Conservation (phyloP, 805 yeast species). For the Phaffomyces antillensis region DNA sequence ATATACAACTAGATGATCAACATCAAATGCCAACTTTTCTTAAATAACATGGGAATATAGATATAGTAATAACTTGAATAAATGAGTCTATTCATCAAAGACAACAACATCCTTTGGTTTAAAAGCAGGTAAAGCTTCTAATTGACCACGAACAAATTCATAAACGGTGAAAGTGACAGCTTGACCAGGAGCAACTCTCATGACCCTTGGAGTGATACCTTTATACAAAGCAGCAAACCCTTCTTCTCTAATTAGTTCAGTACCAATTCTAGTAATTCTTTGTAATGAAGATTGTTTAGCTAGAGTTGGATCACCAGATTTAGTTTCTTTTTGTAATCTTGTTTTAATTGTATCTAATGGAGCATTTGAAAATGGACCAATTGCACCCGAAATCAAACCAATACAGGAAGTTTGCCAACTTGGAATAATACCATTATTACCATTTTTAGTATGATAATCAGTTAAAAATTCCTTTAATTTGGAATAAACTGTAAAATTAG, state of each 20-base stretch:
- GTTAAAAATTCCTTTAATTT: constrained; percentile 68
- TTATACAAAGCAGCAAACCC: constrained; percentile 86
- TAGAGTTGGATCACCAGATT: constrained; percentile 31
- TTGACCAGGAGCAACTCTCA: constrained; percentile 99
- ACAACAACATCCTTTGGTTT: constrained; percentile 21
- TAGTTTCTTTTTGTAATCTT: constrained; percentile 87
- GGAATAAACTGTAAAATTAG: constrained; percentile 92
- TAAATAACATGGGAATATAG: not conserved
- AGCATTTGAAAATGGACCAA: constrained; percentile 96
- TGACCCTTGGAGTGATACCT: constrained; percentile 97
- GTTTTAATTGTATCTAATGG: constrained; percentile 97
- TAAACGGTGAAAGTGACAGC: constrained; percentile 97
- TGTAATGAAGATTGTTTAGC: constrained; percentile 56
- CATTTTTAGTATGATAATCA: constrained; percentile 44
- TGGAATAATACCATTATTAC: constrained; percentile 48
- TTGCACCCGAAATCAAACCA: constrained; percentile 91
- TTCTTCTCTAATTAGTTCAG: constrained; percentile 77
- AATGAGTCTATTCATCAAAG: constrained; percentile 24
- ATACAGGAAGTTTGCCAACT: constrained; percentile 90
- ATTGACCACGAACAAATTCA: constrained; percentile 70
- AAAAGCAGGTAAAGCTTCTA: constrained; percentile 36
- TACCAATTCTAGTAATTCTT: constrained; percentile 75
- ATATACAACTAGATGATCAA: constrained; percentile 6
- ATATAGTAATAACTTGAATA: no score
- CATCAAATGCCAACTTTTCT: constrained; percentile 5